phyloP scores from a whole-genome alignment of 345 rosid genomes.

The Eucalyptus sp. region DNA sequence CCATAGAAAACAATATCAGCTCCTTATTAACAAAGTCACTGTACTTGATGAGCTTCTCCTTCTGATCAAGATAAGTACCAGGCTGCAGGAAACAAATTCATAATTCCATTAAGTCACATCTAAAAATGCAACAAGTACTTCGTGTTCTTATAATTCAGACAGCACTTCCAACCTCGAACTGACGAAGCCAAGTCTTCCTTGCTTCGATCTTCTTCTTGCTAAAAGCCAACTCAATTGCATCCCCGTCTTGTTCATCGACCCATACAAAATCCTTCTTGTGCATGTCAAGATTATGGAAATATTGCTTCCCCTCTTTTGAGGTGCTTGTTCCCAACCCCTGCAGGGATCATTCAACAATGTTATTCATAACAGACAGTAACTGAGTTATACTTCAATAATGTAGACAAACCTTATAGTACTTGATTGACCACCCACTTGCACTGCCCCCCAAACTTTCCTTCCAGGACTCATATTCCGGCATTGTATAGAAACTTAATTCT shows the following conservation, averaged over 20 bases:
- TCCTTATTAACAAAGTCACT: constrained; percentile 94
- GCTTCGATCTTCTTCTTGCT: constrained; percentile 95
- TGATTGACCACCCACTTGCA: constrained; percentile 75
- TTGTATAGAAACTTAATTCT: constrained; percentile 60
- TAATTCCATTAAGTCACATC: background rate
- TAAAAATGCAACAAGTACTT: background rate
- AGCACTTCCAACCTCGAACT: constrained; percentile 42
- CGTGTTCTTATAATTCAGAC: background rate
- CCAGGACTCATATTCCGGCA: constrained; percentile 94
- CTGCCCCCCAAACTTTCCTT: constrained; percentile 55
- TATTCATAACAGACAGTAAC: background rate
- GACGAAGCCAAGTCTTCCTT: constrained; percentile 92
- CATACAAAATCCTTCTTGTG: constrained; percentile 89
- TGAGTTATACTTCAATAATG: background rate
- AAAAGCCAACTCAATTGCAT: constrained; percentile 93
- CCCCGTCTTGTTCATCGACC: constrained; percentile 75
- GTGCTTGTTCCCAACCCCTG: constrained; percentile 98
- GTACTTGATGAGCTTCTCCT: constrained; percentile 46
- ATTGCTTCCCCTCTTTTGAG: constrained; percentile 61
- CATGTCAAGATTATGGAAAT: constrained; percentile 40
- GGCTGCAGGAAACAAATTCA: constrained; percentile 41
- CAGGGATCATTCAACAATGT: background rate
- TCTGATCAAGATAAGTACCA: constrained; percentile 84
- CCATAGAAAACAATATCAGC: constrained; percentile 89
- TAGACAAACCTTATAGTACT: constrained; percentile 85